These are phyloP conservation scores for Malassezia pachydermatis DNA, from an alignment of 1,284 basidiomycete genomes.

Conservation along the genomic window DNA sequence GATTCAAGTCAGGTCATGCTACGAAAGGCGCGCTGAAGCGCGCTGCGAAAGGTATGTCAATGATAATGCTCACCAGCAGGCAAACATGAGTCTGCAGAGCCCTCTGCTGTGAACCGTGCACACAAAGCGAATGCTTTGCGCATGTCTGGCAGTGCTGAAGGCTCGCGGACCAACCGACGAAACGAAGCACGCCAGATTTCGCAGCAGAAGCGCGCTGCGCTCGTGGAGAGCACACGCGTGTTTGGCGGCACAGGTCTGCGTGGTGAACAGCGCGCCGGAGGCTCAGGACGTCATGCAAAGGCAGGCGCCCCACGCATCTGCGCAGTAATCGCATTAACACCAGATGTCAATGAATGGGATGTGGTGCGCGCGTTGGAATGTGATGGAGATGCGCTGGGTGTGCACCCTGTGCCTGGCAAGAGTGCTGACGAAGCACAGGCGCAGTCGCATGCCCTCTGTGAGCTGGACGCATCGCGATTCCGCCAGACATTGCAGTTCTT, in stretches of 20 bases:
- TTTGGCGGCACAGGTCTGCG: constrained; percentile 21
- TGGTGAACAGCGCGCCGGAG: constrained; percentile 6
- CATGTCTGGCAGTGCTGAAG: constrained; percentile 26
- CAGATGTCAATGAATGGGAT: constrained; percentile 56
- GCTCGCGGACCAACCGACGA: constrained; percentile 30
- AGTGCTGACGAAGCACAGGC: constrained; percentile 28
- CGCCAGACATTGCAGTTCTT: constrained; percentile 80
- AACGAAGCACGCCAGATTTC: constrained; percentile 42
- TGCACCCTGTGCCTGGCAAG: constrained; percentile 26
- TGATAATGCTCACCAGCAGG: constrained; percentile 7
- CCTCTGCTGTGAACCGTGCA: constrained; percentile 7
- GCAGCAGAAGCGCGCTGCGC: constrained; percentile 34
- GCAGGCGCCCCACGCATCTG: constrained; percentile 71
- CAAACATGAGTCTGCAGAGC: constrained; percentile 10
- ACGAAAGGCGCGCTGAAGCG: constrained; percentile 37
- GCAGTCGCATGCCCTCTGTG: constrained; percentile 21
- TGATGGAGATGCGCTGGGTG: constrained; percentile 56
- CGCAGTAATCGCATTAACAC: constrained; percentile 65
- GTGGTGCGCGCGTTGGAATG: constrained; percentile 59
- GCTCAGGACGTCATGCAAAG: constrained; percentile 1
- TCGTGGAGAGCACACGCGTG: constrained; percentile 35
- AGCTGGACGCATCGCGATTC: constrained; percentile 61
- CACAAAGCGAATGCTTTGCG: constrained; percentile 30
- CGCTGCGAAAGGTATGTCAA: constrained; percentile 28
- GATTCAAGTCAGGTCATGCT: constrained; percentile 44